phyloP scores from a whole-genome alignment of 2,329 filamentous ascomycete species.

The Myotisia sp. region DNA sequence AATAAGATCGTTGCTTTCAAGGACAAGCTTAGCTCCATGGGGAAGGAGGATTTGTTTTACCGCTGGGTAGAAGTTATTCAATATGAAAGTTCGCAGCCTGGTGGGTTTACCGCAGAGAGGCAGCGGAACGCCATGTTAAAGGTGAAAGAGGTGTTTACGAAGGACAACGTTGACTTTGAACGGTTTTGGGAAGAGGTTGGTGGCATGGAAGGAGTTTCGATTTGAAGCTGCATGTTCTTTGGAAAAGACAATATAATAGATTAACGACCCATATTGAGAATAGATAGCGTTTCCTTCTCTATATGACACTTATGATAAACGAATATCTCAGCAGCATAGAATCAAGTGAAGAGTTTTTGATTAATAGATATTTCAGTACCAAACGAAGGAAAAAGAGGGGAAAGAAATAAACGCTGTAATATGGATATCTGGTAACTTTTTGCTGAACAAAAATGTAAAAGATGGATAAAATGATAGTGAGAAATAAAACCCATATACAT shows the following conservation, averaged over 20 bases:
- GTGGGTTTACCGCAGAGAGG: constrained; percentile 60
- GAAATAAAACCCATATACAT: too few species aligned
- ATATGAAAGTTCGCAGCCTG: constrained; percentile 65
- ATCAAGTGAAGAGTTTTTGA: too few species aligned
- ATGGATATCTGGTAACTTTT: too few species aligned
- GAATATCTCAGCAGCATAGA: too few species aligned
- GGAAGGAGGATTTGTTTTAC: constrained; percentile 81
- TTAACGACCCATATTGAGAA: too few species aligned
- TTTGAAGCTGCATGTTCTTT: constrained; percentile 19
- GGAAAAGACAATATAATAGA: neutral
- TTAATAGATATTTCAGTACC: too few species aligned
- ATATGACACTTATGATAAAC: too few species aligned
- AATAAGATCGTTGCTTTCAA: constrained; percentile 70
- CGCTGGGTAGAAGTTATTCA: constrained; percentile 88
- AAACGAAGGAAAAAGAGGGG: too few species aligned
- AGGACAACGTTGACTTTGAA: constrained; percentile 68
- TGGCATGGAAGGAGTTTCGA: constrained; percentile 44
- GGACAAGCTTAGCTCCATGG: constrained; percentile 57
- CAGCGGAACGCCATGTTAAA: constrained; percentile 59
- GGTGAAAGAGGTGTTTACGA: constrained; percentile 60
- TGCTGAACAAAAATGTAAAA: too few species aligned
- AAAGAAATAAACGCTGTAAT: too few species aligned
- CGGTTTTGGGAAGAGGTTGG: constrained; percentile 59
- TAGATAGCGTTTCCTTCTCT: too few species aligned
- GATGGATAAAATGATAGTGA: too few species aligned